These are phyloP conservation scores for Fusarium subtropicale DNA, from an alignment of 2,329 filamentous ascomycete species.

Conservation along the genomic window DNA sequence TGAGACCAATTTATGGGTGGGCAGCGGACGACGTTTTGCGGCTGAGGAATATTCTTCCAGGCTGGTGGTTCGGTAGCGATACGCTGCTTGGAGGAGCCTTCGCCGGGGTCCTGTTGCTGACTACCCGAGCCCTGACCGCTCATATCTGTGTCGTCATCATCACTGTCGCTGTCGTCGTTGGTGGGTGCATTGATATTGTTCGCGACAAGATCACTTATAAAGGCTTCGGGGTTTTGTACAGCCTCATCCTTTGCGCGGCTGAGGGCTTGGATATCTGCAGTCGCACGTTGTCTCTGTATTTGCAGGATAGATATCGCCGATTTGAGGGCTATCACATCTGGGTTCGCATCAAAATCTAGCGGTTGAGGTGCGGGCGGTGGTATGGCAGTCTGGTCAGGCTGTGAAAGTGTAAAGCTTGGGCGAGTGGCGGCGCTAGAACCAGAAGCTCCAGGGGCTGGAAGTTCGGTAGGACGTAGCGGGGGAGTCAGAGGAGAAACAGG, in stretches of 20 bases:
- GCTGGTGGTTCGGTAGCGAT: slow-evolving; percentile 45
- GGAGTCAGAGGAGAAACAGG: slow-evolving; percentile 68
- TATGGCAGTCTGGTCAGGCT: slow-evolving; percentile 56
- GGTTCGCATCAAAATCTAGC: slow-evolving; percentile 73
- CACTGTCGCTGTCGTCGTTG: slow-evolving; percentile 46
- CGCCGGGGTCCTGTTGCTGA: slow-evolving; percentile 45
- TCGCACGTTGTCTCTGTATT: slow-evolving; percentile 82
- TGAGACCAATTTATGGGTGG: slow-evolving; percentile 95
- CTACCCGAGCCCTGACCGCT: slow-evolving; percentile 46
- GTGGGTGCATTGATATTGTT: slow-evolving; percentile 64
- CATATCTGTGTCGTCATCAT: slow-evolving; percentile 49
- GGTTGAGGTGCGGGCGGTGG: slow-evolving; percentile 62
- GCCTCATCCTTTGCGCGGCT: slow-evolving; percentile 77
- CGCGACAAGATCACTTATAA: slow-evolving; percentile 73
- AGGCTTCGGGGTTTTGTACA: slow-evolving; percentile 75
- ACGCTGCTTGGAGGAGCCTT: slow-evolving; percentile 42
- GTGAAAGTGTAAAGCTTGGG: slow-evolving; percentile 59
- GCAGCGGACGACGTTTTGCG: slow-evolving; percentile 85
- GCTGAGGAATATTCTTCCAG: slow-evolving; percentile 76
- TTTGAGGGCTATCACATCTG: slow-evolving; percentile 87
- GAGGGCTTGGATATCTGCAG: slow-evolving; percentile 78
- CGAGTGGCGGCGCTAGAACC: slow-evolving; percentile 46
- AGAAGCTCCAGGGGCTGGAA: slow-evolving; percentile 39
- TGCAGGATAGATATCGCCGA: slow-evolving; percentile 89
- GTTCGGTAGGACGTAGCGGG: slow-evolving; percentile 55